Base-by-base conservation (phyloP, 371 early-diverging fungal genomes). In the Apophysomyces sp. region DNA sequence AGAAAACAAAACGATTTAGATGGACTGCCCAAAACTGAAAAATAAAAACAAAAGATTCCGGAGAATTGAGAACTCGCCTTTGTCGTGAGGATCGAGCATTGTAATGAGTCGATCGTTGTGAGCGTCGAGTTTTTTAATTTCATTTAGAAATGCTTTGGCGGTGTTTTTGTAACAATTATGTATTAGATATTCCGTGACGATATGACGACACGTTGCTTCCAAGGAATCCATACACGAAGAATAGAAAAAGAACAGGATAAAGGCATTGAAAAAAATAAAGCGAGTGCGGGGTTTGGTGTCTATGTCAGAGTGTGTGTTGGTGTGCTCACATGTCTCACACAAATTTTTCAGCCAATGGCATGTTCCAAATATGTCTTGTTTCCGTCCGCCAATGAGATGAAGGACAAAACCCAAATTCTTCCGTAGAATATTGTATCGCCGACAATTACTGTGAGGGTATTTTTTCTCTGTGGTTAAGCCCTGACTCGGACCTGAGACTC, bases 121-220 rank as follows among this genome's bases (percentile, higher is more conserved):
- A 15, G 62, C 30, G 15, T 67, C 60, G 13, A 69, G 62, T 66
- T 66, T 70, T 21, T 54, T 70, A 16, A 68, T 73, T 34, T 86
- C 85, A 57, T 70, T 76, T 44, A 83, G 59, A 55, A 86, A 77
- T 7, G 85, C 84, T 51, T 78, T 83, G 26, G 87, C 87, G 1
- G 87, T 85, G 57, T 87, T 82, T 28, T 82, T 82, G 67, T 79
- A 87, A 60, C 86, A 85, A 36, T 83, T 76, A 65, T 87, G 84
- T 15, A 87, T 57, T 9, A 87, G 71, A 39, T 87, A 87, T 54
- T 87, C 79, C 39, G 69, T 63, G 8, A 78, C 61, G 36, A 77
- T 58, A 15, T 63, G 52, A 37, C 70, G 66, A 49, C 74, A 74
- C 27, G 68, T 58, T 15, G 26, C 27, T 4, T 31, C 44, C 13